Percentiles rank a stretch among this genome's conserved stretches.
Conservation (phyloP, 2,329 filamentous ascomycete species). For the Diaporthe citri region DNA sequence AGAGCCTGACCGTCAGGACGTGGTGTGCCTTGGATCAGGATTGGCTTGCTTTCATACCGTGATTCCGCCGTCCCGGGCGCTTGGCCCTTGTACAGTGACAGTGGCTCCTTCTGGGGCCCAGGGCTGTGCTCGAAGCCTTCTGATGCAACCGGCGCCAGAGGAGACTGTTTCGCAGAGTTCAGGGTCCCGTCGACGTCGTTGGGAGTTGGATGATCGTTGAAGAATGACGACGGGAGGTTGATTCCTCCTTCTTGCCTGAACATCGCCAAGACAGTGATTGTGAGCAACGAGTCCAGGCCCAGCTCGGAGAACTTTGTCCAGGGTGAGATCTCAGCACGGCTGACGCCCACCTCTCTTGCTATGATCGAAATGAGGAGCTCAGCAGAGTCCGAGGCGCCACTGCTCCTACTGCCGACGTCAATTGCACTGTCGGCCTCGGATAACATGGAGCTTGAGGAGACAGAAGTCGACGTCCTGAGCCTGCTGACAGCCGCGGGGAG, state of each 20-base stretch:
- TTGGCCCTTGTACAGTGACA: not conserved
- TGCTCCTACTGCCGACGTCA: slow-evolving; percentile 9
- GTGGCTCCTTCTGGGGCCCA: not conserved
- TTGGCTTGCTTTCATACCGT: slow-evolving; percentile 30
- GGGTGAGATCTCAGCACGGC: slow-evolving; percentile 41
- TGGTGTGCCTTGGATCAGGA: slow-evolving; percentile 26
- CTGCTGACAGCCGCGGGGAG: slow-evolving; percentile 20
- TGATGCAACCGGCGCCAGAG: not conserved
- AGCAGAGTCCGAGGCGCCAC: slow-evolving; percentile 7
- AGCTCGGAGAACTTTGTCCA: slow-evolving; percentile 43
- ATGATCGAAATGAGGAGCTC: slow-evolving; percentile 41
- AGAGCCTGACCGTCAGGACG: slow-evolving; percentile 30
- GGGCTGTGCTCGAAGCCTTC: not conserved
- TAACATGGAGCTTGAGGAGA: not conserved
- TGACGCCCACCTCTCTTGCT: slow-evolving; percentile 43
- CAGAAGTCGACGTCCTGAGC: slow-evolving; percentile 27
- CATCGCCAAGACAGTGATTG: slow-evolving; percentile 35
- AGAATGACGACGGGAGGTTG: slow-evolving; percentile 13
- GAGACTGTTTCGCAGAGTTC: not conserved
- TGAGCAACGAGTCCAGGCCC: slow-evolving; percentile 47
- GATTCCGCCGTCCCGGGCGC: not conserved
- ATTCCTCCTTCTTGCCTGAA: not conserved
- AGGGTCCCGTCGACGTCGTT: slow-evolving; percentile 11
- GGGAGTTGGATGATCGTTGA: slow-evolving; percentile 9
- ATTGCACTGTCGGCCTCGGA: slow-evolving; percentile 14